phyloP scores from a whole-genome alignment of 805 yeast species.

The Saccharomycopsis capsularis region DNA sequence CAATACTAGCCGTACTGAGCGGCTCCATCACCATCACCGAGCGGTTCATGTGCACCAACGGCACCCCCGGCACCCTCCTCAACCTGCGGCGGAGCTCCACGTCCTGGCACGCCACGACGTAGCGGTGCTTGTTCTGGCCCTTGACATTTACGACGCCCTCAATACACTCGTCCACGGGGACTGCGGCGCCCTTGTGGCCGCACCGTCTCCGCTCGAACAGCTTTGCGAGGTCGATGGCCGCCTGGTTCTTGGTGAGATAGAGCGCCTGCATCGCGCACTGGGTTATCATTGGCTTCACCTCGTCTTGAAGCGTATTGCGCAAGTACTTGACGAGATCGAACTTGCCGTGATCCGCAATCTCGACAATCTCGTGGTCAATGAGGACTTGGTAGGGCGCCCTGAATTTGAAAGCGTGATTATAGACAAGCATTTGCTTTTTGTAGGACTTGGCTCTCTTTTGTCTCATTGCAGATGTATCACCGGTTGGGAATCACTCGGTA shows the following conservation, averaged over 20 bases:
- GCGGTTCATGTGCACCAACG: constrained; percentile 77
- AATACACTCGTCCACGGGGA: constrained; percentile 70
- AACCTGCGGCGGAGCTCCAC: constrained; percentile 58
- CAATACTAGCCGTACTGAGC: constrained; percentile 61
- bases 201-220: constrained; percentile 87
- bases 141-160: constrained; percentile 59
- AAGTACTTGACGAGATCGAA: constrained; percentile 80
- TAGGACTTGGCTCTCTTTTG: constrained; percentile 94
- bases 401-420: constrained; percentile 81
- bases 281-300: constrained; percentile 79
- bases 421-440: constrained; percentile 84
- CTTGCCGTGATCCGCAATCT: constrained; percentile 56
- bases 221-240: constrained; percentile 77
- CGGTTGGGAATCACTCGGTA: no score
- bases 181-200: constrained; percentile 65
- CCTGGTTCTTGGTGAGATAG: constrained; percentile 63
- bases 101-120: constrained; percentile 81
- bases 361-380: constrained; percentile 73
- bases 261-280: constrained; percentile 91
- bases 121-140: constrained; percentile 83
- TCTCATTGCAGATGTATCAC: no score
- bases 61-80: constrained; percentile 81
- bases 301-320: constrained; percentile 74
- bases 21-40: constrained; percentile 97
- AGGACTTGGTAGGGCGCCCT: constrained; percentile 89